A percentile compares a stretch with the other conserved stretches of the same genome.
Conservation (phyloP, 2,329 filamentous ascomycete species). For the Colletotrichum gigasporum region DNA sequence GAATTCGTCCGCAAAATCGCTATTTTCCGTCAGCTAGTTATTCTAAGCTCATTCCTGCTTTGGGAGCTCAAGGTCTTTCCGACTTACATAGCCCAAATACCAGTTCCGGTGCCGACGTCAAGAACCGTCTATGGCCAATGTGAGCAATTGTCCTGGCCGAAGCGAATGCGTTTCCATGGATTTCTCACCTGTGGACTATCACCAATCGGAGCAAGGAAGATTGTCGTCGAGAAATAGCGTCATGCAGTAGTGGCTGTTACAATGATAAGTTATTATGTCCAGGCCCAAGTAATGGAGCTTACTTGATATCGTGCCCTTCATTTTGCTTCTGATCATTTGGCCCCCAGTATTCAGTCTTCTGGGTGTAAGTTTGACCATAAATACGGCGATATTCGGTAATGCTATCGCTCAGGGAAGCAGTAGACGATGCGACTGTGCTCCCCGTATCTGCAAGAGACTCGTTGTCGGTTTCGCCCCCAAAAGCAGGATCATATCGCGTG, state of each 20-base stretch:
- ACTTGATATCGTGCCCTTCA: slow-evolving; percentile 36
- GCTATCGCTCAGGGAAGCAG: background rate
- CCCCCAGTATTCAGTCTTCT: slow-evolving; percentile 37
- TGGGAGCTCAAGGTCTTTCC: background rate
- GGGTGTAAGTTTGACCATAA: background rate
- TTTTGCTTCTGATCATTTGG: slow-evolving; percentile 40
- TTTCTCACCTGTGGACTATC: slow-evolving; percentile 34
- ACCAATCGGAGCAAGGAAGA: slow-evolving; percentile 47
- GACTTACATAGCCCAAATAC: slow-evolving; percentile 55
- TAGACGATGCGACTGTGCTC: background rate
- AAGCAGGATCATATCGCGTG: no score
- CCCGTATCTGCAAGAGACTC: no score
- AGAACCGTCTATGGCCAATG: slow-evolving; percentile 35
- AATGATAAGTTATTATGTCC: background rate
- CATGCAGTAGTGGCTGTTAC: slow-evolving; percentile 35
- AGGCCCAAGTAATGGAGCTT: background rate
- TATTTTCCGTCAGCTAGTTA: slow-evolving; percentile 36
- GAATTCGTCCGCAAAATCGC: slow-evolving; percentile 57
- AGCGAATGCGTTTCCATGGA: background rate
- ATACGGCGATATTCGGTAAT: background rate
- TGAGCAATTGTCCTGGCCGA: background rate
- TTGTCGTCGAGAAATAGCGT: slow-evolving; percentile 35
- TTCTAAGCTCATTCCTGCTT: no score
- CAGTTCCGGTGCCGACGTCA: slow-evolving; percentile 63
- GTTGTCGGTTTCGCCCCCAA: background rate